Evolutionary conservation across 805 yeast species (phyloP).

Genomic region (Sporopachydermia quercuum): DNA sequence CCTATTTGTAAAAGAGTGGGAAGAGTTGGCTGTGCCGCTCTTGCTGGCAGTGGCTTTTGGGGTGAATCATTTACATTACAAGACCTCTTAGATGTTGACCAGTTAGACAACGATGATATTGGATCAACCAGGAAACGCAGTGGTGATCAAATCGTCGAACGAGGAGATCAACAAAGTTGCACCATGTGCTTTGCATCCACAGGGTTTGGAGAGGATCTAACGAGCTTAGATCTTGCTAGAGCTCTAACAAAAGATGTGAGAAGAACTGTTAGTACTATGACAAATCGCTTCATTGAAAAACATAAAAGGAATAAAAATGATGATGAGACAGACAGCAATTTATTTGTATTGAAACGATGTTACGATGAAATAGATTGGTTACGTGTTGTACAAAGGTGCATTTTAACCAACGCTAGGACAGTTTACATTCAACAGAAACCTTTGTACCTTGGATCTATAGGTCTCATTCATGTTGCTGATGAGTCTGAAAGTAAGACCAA

Average conservation of each 20-base stretch:
- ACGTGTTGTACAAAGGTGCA: neutral
- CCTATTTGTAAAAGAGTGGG: slow-evolving; percentile 21
- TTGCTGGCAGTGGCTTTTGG: slow-evolving; percentile 22
- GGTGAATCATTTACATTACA: slow-evolving; percentile 4
- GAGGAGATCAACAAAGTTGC: slow-evolving; percentile 15
- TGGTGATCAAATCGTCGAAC: slow-evolving; percentile 11
- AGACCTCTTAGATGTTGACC: neutral
- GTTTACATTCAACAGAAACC: neutral
- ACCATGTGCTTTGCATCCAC: neutral
- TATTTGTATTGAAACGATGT: neutral
- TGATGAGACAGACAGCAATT: neutral
- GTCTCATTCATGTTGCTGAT: neutral
- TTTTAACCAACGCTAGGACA: neutral
- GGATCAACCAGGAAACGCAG: slow-evolving; percentile 2
- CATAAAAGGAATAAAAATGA: neutral
- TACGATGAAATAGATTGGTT: neutral
- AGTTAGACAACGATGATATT: neutral
- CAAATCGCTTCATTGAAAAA: neutral
- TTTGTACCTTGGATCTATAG: neutral
- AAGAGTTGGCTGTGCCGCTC: slow-evolving; percentile 26
- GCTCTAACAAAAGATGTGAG: neutral
- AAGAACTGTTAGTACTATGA: neutral
- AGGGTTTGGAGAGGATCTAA: neutral
- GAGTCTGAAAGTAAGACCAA: neutral
- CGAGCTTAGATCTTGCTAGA: neutral